A percentile compares a stretch with the other conserved stretches of the same genome.
Conservation (phyloP, 2,329 filamentous ascomycete species). For the Rasamsonia emersonii region DNA sequence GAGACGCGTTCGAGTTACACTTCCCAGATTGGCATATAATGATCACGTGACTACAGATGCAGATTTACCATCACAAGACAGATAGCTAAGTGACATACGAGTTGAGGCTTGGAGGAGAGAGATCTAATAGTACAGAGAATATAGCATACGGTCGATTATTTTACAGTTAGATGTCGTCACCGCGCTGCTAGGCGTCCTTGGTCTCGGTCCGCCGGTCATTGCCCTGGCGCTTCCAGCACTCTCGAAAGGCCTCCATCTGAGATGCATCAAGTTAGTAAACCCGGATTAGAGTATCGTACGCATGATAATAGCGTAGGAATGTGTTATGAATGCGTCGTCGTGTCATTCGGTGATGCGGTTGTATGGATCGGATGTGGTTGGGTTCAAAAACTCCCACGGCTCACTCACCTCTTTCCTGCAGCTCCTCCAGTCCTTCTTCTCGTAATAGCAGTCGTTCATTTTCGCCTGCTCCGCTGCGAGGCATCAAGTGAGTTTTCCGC, state of each 20-base stretch:
- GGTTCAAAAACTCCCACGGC: no score
- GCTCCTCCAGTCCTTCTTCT: constrained; percentile 89
- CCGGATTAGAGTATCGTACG: not conserved
- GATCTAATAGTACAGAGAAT: not conserved
- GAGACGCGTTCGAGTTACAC: no score
- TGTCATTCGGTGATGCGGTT: no score
- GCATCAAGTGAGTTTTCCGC: constrained; percentile 5
- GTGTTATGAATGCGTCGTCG: no score
- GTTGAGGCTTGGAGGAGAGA: not conserved
- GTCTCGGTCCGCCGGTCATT: constrained; percentile 75
- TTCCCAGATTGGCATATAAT: no score
- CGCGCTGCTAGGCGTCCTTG: constrained; percentile 52
- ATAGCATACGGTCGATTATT: constrained; percentile 1
- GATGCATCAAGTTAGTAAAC: constrained; percentile 1
- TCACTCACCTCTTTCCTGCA: constrained; percentile 78
- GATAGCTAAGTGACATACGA: not conserved
- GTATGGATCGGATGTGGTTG: no score
- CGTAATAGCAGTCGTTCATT: constrained; percentile 92
- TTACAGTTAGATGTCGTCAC: not conserved
- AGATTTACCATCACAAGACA: not conserved
- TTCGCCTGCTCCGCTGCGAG: constrained; percentile 70
- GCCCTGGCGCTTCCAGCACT: constrained; percentile 84
- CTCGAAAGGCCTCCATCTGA: constrained; percentile 81
- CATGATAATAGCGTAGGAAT: not conserved
- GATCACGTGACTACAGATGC: no score